These are phyloP conservation scores for Neopestalotiopsis clavispora DNA, from an alignment of 2,329 filamentous ascomycete genomes.

Conservation along the genomic window DNA sequence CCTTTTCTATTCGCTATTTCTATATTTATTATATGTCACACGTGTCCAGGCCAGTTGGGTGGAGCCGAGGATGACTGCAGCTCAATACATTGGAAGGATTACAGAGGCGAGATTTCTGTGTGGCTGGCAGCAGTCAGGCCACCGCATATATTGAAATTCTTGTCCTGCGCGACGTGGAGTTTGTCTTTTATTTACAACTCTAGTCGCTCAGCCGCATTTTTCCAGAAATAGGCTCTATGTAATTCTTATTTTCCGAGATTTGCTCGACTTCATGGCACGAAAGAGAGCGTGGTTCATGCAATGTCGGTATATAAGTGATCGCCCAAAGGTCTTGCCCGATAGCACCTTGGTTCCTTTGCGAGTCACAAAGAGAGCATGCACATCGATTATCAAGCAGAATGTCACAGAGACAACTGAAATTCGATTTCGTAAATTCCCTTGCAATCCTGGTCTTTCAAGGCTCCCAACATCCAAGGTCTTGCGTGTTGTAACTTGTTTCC, in stretches of 20 bases:
- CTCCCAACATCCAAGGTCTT: constrained; percentile 4
- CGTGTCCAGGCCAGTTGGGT: neutral
- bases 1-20: neutral
- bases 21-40: constrained; percentile 1
- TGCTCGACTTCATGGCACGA: neutral
- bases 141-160: neutral
- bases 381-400: neutral
- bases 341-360: neutral
- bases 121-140: neutral
- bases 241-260: neutral
- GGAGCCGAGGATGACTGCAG: neutral
- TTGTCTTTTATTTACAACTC: neutral
- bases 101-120: neutral
- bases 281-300: neutral
- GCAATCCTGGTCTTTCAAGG: neutral
- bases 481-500: neutral
- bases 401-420: neutral
- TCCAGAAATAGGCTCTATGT: neutral
- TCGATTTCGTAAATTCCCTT: neutral
- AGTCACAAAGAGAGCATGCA: neutral
- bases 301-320: neutral
- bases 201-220: neutral
- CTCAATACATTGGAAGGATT: constrained; percentile 1
- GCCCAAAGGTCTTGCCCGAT: neutral
- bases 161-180: neutral